Percentiles rank a stretch among this genome's conserved stretches.
Evolutionary conservation across 2,329 filamentous ascomycete species (phyloP).

Genomic region (Fusarium tjaetaba): DNA sequence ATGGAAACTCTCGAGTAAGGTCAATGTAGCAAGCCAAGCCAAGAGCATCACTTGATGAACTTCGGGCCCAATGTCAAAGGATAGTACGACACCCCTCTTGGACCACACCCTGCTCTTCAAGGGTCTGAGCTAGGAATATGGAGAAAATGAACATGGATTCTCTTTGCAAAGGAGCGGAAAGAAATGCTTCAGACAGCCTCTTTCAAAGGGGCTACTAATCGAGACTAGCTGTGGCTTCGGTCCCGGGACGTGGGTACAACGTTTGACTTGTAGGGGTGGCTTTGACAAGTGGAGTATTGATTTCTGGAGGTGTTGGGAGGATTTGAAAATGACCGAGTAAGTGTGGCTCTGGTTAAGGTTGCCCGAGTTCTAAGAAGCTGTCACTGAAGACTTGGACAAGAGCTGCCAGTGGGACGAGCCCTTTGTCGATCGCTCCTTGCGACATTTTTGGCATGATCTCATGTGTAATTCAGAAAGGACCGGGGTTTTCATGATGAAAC

Average conservation of each 20-base stretch:
- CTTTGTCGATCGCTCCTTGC: background rate
- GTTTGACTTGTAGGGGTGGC: constrained; percentile 40
- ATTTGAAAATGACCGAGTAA: constrained; percentile 30
- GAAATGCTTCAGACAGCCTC: constrained; percentile 42
- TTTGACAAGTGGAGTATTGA: constrained; percentile 31
- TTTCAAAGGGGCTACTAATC: constrained; percentile 35
- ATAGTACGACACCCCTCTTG: constrained; percentile 38
- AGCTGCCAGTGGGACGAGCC: background rate
- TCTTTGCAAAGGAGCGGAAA: constrained; percentile 36
- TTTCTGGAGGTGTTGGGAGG: constrained; percentile 30
- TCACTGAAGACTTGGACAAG: background rate
- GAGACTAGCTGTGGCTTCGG: constrained; percentile 41
- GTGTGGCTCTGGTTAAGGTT: constrained; percentile 10
- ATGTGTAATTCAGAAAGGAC: constrained; percentile 6
- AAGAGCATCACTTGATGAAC: constrained; percentile 38
- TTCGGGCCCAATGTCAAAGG: constrained; percentile 23
- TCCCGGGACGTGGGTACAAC: constrained; percentile 38
- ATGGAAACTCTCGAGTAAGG: constrained; percentile 31
- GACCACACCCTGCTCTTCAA: constrained; percentile 20
- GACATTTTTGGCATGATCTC: constrained; percentile 9
- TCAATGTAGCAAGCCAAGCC: constrained; percentile 41
- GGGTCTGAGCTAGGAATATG: constrained; percentile 20
- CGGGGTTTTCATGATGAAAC: constrained; percentile 24
- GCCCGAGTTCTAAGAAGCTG: constrained; percentile 8
- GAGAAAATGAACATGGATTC: constrained; percentile 32